Conservation (phyloP, 495 filamentous ascomycete species). For the Aspergillus heteromorphus region DNA sequence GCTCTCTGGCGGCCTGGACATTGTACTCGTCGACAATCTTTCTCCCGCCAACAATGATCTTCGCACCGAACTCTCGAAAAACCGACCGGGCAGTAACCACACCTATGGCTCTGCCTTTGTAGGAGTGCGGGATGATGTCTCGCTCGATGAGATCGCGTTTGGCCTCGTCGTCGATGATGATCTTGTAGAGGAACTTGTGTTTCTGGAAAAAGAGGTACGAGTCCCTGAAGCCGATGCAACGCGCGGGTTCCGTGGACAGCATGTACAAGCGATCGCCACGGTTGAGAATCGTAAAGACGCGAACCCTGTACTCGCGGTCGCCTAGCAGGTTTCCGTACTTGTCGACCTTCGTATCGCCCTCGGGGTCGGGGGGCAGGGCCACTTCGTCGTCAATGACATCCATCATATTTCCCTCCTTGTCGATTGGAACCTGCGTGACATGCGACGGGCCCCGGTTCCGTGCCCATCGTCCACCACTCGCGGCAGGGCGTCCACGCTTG, state of each 20-base stretch:
- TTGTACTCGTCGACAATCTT: constrained; percentile 88
- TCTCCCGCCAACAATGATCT: constrained; percentile 86
- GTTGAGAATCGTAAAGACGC: constrained; percentile 82
- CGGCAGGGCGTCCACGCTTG: constrained; percentile 62
- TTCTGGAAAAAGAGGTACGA: constrained; percentile 98
- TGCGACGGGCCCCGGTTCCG: constrained; percentile 67
- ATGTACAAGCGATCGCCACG: constrained; percentile 89
- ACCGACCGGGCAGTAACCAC: constrained; percentile 95
- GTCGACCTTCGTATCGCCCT: constrained; percentile 90
- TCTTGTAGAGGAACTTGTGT: constrained; percentile 89
- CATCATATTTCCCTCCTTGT: constrained; percentile 91
- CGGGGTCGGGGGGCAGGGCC: constrained; percentile 75
- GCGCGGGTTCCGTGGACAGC: constrained; percentile 93
- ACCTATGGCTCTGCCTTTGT: constrained; percentile 96
- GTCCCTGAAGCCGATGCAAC: constrained; percentile 94
- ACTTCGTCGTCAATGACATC: constrained; percentile 91
- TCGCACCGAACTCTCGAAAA: constrained; percentile 91
- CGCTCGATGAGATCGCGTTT: constrained; percentile 92
- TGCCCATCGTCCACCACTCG: constrained; percentile 64
- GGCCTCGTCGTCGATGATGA: constrained; percentile 87
- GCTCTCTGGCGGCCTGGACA: constrained; percentile 65
- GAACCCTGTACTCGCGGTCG: constrained; percentile 85
- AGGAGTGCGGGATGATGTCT: constrained; percentile 90
- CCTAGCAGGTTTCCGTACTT: constrained; percentile 74
- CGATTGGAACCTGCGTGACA: constrained; percentile 73